Percentiles rank a stretch among this genome's conserved stretches.
Conservation (phyloP, 1,284 basidiomycete genomes). For the Irpex sp. region DNA sequence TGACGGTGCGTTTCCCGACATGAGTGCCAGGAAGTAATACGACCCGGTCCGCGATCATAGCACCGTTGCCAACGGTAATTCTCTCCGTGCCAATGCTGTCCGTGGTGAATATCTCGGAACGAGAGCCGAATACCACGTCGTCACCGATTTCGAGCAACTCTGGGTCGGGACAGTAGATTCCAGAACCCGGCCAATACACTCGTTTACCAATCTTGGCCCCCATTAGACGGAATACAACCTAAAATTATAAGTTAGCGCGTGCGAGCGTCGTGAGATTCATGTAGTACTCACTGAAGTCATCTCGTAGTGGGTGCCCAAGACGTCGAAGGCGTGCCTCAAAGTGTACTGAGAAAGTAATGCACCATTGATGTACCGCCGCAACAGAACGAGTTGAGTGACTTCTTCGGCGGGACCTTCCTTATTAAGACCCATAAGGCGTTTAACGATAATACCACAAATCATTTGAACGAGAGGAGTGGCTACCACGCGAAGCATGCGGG, state of each 20-base stretch:
- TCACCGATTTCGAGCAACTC: slow-evolving; percentile 44
- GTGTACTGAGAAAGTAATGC: slow-evolving; percentile 32
- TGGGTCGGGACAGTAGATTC: slow-evolving; percentile 41
- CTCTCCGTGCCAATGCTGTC: slow-evolving; percentile 37
- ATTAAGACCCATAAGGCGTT: slow-evolving; percentile 38
- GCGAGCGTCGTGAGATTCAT: too few species aligned
- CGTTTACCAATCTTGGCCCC: slow-evolving; percentile 42
- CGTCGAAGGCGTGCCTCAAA: slow-evolving; percentile 34
- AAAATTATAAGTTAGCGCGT: too few species aligned
- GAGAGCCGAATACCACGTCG: slow-evolving; percentile 46
- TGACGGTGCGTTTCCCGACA: slow-evolving; percentile 37
- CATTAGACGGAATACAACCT: slow-evolving; percentile 36
- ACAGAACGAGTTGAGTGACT: slow-evolving; percentile 29
- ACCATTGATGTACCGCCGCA: slow-evolving; percentile 37
- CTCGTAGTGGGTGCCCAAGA: slow-evolving; percentile 42
- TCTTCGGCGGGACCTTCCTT: slow-evolving; percentile 23
- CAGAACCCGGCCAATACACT: slow-evolving; percentile 46
- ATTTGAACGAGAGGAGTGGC: slow-evolving; percentile 36
- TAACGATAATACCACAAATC: slow-evolving; percentile 36
- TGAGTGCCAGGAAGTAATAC: slow-evolving; percentile 40
- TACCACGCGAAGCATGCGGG: slow-evolving; percentile 35
- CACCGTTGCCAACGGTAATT: slow-evolving; percentile 37
- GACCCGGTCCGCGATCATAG: slow-evolving; percentile 47
- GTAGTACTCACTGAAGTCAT: slow-evolving; percentile 30
- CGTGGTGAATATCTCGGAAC: slow-evolving; percentile 40